phyloP scores from a whole-genome alignment of 139 green algal genomes.

The Coelastrella sp. region DNA sequence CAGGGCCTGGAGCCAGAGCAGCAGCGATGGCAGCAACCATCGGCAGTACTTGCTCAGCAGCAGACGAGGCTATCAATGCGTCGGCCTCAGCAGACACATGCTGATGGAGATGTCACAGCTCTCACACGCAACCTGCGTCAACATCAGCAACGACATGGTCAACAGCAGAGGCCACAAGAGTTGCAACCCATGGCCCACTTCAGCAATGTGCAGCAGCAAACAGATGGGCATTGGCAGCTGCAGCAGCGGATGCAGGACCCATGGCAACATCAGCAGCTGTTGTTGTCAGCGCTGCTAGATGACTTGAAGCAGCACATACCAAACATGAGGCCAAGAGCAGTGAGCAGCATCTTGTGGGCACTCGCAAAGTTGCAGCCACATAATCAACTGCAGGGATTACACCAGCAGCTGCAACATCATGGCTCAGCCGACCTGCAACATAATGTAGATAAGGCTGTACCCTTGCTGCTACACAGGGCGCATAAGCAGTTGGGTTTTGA shows the following conservation, averaged over 20 bases:
- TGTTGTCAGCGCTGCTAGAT: background rate
- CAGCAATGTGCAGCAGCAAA: background rate
- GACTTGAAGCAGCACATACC: background rate
- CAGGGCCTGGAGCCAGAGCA: background rate
- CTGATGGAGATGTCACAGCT: no score
- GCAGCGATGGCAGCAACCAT: background rate
- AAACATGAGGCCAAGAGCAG: background rate
- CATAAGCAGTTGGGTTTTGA: background rate
- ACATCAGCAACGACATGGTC: slow-evolving; percentile 5
- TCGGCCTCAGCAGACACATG: background rate
- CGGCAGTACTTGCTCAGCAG: background rate
- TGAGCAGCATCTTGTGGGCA: slow-evolving; percentile 6
- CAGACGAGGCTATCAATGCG: background rate
- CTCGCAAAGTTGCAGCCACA: slow-evolving; percentile 1
- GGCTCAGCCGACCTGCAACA: background rate
- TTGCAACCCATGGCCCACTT: background rate
- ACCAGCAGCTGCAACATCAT: background rate
- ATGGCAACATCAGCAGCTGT: background rate
- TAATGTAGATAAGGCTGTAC: background rate
- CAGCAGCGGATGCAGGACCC: slow-evolving; percentile 12
- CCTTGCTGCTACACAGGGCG: background rate
- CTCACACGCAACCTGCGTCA: background rate
- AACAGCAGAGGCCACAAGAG: background rate
- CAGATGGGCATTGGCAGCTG: background rate
- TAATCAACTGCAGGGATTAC: background rate